phyloP scores from a whole-genome alignment of 1,139 yeast genomes.

The Taphrina populina region DNA sequence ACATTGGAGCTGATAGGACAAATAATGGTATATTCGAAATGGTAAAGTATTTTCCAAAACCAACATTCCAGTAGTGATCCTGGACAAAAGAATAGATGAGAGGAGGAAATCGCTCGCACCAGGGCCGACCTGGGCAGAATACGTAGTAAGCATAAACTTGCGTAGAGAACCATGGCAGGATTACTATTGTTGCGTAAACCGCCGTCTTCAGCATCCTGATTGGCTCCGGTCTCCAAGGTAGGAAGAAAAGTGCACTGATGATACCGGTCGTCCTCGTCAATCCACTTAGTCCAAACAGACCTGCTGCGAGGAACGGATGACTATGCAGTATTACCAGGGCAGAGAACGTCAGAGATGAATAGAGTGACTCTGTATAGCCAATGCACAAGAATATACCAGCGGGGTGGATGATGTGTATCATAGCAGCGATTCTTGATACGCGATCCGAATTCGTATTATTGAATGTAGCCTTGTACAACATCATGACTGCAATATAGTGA shows the following conservation, averaged over 20 bases:
- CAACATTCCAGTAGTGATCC: conserved; percentile 76
- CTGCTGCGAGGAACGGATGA: conserved; percentile 57
- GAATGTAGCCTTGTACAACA: conserved; percentile 51
- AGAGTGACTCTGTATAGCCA: conserved; percentile 74
- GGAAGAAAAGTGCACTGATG: conserved; percentile 65
- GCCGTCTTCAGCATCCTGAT: conserved; percentile 19
- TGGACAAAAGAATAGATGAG: conserved; percentile 76
- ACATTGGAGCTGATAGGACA: conserved; percentile 64
- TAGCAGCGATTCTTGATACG: conserved; percentile 49
- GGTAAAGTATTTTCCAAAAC: conserved; percentile 81
- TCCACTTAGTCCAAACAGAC: conserved; percentile 57
- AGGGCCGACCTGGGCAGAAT: conserved; percentile 71
- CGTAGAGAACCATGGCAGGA: conserved; percentile 50
- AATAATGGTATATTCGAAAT: conserved; percentile 78
- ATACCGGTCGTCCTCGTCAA: conserved; percentile 74
- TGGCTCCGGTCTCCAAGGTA: conserved; percentile 51
- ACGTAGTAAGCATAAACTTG: conserved; percentile 56
- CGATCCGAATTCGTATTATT: conserved; percentile 49
- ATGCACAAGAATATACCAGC: conserved; percentile 77
- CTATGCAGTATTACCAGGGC: conserved; percentile 55
- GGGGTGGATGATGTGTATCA: conserved; percentile 63
- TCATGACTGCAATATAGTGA: conserved; percentile 54
- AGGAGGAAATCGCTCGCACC: conserved; percentile 66
- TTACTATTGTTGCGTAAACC: conserved; percentile 47
- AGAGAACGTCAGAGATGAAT: conserved; percentile 62